phyloP scores from a whole-genome alignment of 805 yeast genomes.

The Wickerhamomyces kurtzmanii region DNA sequence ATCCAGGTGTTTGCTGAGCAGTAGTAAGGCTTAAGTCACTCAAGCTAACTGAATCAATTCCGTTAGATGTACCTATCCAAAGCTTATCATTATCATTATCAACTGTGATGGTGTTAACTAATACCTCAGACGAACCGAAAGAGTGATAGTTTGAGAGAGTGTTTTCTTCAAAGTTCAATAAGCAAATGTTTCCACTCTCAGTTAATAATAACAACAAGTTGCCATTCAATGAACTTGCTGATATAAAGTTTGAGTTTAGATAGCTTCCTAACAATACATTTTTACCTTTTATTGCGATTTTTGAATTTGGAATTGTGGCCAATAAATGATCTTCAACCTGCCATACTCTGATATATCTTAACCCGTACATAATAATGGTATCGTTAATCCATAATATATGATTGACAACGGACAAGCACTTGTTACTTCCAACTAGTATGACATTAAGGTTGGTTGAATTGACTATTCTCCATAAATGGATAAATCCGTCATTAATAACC shows the following conservation, averaged over 20 bases:
- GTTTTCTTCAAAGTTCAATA: constrained; percentile 8
- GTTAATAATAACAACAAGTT: constrained; percentile 14
- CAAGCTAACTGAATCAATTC: too few species aligned
- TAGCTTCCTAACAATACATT: constrained; percentile 44
- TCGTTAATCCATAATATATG: constrained; percentile 45
- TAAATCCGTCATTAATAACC: constrained; percentile 56
- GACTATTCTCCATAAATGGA: constrained; percentile 53
- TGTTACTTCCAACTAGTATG: constrained; percentile 39
- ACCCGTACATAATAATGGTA: constrained; percentile 45
- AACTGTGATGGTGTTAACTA: constrained; percentile 10
- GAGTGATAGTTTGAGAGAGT: constrained; percentile 3
- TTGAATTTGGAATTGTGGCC: constrained; percentile 11
- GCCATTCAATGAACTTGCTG: constrained; percentile 14
- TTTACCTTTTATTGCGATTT: constrained; percentile 39
- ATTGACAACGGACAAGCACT: constrained; percentile 51
- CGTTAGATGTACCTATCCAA: constrained; percentile 24
- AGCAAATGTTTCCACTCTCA: constrained; percentile 14
- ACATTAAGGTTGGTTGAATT: constrained; percentile 16
- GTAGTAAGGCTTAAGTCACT: too few species aligned
- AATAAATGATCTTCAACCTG: constrained; percentile 20
- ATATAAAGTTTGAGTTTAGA: constrained; percentile 39
- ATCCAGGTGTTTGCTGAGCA: too few species aligned
- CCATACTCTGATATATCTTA: constrained; percentile 59
- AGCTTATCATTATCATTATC: constrained; percentile 11
- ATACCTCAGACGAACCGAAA: constrained; percentile 2